Evolutionary conservation across 129 eudicot genomes (phyloP).

Genomic region (Flaveria ramosissima): DNA sequence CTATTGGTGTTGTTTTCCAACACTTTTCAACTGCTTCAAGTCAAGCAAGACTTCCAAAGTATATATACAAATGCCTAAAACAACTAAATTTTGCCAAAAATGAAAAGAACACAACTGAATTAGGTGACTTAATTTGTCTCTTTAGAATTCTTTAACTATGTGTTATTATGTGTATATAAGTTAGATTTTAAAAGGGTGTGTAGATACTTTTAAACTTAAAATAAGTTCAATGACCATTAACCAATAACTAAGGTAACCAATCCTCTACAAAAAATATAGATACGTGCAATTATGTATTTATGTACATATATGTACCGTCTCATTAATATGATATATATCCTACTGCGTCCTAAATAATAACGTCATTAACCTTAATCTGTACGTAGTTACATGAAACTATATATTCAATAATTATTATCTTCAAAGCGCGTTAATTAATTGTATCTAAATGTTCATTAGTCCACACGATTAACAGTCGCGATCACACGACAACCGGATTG

Average conservation of each 20-base stretch:
- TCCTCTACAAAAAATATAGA: too few relatives aligned
- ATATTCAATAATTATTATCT: neutral
- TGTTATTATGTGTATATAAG: neutral
- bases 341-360: too few relatives aligned
- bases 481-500: constrained; percentile 17
- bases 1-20: constrained; percentile 7
- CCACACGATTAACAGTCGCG: constrained; percentile 9
- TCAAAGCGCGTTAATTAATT: constrained; percentile 21
- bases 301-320: too few relatives aligned
- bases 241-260: too few relatives aligned
- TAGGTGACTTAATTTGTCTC: neutral
- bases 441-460: neutral
- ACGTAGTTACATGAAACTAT: too few relatives aligned
- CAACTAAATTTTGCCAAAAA: constrained; percentile 2
- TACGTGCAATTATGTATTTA: too few relatives aligned
- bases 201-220: neutral
- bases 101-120: neutral
- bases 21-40: constrained; percentile 20
- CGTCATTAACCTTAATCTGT: too few relatives aligned
- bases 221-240: neutral
- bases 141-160: neutral
- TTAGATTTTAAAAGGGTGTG: neutral
- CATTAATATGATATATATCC: too few relatives aligned
- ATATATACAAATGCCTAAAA: constrained; percentile 1
- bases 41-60: constrained; percentile 4